Conservation (phyloP, 176 grass and related monocot genomes). For the Oryza meridionalis region DNA sequence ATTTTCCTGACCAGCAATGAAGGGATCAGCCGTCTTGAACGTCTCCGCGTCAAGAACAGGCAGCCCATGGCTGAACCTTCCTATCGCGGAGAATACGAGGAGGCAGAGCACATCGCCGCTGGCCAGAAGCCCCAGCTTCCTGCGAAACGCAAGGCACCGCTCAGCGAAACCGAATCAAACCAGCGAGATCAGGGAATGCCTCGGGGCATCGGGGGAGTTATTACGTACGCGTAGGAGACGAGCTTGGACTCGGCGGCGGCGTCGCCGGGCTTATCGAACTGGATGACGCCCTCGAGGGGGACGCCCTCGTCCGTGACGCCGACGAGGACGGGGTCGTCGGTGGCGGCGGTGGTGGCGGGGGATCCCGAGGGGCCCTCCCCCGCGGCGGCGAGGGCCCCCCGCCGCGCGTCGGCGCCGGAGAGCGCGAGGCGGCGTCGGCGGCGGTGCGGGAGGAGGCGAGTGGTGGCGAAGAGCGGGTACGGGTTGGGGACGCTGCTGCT, state of each 20-base stretch:
- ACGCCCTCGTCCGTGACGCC: slow-evolving; percentile 60
- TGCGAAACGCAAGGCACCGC: slow-evolving; percentile 36
- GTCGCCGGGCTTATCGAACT: slow-evolving; percentile 60
- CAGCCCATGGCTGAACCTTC: slow-evolving; percentile 90
- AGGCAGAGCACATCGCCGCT: slow-evolving; percentile 86
- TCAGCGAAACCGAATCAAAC: slow-evolving; percentile 22
- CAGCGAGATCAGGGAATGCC: neutral
- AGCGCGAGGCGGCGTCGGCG: slow-evolving; percentile 43
- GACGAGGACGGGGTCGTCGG: slow-evolving; percentile 50
- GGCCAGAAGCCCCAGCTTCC: slow-evolving; percentile 73
- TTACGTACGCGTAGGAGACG: slow-evolving; percentile 73
- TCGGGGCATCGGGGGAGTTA: neutral
- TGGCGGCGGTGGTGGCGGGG: slow-evolving; percentile 10
- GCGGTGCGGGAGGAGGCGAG: slow-evolving; percentile 20
- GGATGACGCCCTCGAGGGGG: slow-evolving; percentile 84
- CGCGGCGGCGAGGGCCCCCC: slow-evolving; percentile 16
- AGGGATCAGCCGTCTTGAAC: slow-evolving; percentile 80
- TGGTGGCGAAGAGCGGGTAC: slow-evolving; percentile 59
- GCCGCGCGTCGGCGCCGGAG: slow-evolving; percentile 33
- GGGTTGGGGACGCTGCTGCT: slow-evolving; percentile 28
- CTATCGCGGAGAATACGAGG: slow-evolving; percentile 76
- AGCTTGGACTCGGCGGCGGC: slow-evolving; percentile 58
- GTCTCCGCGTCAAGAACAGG: slow-evolving; percentile 73
- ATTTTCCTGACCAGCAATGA: slow-evolving; percentile 70
- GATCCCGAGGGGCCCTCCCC: slow-evolving; percentile 48